A percentile compares a stretch with the other conserved stretches of the same genome.
These are phyloP conservation scores for Chalciporus chontae DNA, from an alignment of 768 basidiomycete species.

Conservation along the genomic window DNA sequence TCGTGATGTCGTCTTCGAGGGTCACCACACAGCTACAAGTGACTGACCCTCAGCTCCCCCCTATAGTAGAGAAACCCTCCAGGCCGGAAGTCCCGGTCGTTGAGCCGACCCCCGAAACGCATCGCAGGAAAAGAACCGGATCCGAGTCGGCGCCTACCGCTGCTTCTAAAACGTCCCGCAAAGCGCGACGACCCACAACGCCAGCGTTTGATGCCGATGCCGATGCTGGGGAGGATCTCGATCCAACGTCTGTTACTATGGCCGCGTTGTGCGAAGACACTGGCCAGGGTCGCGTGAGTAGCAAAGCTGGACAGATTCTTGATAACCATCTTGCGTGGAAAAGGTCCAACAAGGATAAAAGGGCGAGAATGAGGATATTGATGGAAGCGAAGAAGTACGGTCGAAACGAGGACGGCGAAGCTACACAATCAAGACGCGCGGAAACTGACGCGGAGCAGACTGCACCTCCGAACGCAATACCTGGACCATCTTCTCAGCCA, in stretches of 20 bases:
- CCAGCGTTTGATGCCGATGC: slow-evolving; percentile 57
- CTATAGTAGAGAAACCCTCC: slow-evolving; percentile 7
- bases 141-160: slow-evolving; percentile 15
- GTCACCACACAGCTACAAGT: slow-evolving; percentile 3
- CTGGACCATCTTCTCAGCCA: slow-evolving; percentile 17
- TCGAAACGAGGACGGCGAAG: slow-evolving; percentile 46
- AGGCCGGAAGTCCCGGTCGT: slow-evolving; percentile 15
- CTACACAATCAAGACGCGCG: slow-evolving; percentile 13
- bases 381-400: slow-evolving; percentile 81
- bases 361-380: slow-evolving; percentile 54
- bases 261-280: slow-evolving; percentile 73
- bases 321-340: slow-evolving; percentile 74
- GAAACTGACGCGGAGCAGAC: slow-evolving; percentile 9
- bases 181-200: slow-evolving; percentile 42
- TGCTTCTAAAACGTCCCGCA: slow-evolving; percentile 34
- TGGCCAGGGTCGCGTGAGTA: slow-evolving; percentile 75
- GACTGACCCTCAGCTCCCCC: background rate
- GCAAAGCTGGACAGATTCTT: slow-evolving; percentile 69
- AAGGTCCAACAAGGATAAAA: slow-evolving; percentile 60
- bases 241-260: slow-evolving; percentile 85
- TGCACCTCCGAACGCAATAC: slow-evolving; percentile 1
- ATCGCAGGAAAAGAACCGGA: slow-evolving; percentile 19
- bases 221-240: slow-evolving; percentile 71
- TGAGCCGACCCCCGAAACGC: slow-evolving; percentile 7
- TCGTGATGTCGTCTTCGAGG: slow-evolving; percentile 18